Base-by-base conservation (phyloP, 2,329 filamentous ascomycete species). In the Fusarium sp. region DNA sequence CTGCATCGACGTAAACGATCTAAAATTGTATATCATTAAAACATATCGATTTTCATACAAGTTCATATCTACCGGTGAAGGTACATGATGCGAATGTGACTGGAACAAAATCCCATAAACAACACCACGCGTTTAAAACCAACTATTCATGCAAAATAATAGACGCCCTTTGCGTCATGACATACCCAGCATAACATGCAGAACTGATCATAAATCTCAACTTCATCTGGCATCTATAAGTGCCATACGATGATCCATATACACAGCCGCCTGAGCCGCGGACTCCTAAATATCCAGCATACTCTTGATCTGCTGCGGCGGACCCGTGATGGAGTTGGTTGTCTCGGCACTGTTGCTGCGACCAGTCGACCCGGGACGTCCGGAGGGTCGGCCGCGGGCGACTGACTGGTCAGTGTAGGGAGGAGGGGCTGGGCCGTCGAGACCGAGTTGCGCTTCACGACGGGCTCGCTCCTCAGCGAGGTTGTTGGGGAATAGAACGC, bases 281-380 rank as follows among this genome's bases (percentile, higher is more conserved):
- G 13, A 11, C 18, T 28, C 13, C 56, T 77, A 89, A 15, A 89
- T 73, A 71, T 89, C 87, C 70, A 89, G 69, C 87, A 89, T 89
- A 73, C 87, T 89, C 71, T 79, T 81, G 7, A 88, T 78, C 71
- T 87, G 83, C 73, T 87, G 85, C n/a, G 86, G 85, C 55, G 82
- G 82, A n/a, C 76, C 80, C 8, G 75, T 79, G 14, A 84, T 77
- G 7, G 85, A 87, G 45, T 81, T 76, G n/a, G 77, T 78, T 36
- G 86, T 86, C 45, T 77, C 81, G 2, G 80, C 79, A 66, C 85
- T 87, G 42, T 80, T 76, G 53, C 82, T 84, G 45, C 85, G 80
- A 31, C 78, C 79, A 13, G 75, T 78, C 5, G 76, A 77, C 6
- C 71, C 73, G 17, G 78, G 74, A 28, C 78, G 71, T 24, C 53